Conservation (phyloP, 495 filamentous ascomycete genomes). For the Hypomontagnella monticulosa region DNA sequence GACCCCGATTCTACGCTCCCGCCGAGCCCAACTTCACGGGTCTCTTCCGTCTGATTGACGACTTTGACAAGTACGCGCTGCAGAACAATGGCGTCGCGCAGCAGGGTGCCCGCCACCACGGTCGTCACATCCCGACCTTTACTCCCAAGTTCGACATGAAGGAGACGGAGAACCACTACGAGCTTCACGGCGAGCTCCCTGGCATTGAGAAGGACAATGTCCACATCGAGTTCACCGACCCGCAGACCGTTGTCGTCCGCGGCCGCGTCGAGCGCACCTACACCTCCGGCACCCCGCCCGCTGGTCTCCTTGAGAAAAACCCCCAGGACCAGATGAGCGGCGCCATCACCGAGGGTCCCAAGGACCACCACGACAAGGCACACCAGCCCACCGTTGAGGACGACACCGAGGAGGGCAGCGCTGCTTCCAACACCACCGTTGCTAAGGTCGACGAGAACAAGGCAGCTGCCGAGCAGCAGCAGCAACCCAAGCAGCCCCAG, state of each 20-base stretch:
- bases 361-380: slow-evolving; percentile 49
- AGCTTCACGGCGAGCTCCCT: slow-evolving; percentile 89
- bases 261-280: slow-evolving; percentile 72
- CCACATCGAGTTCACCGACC: slow-evolving; percentile 85
- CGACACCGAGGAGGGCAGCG: slow-evolving; percentile 42
- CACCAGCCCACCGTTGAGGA: slow-evolving; percentile 75
- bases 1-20: slow-evolving; percentile 59
- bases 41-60: slow-evolving; percentile 80
- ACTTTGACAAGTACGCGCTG: slow-evolving; percentile 68
- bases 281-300: slow-evolving; percentile 53
- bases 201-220: slow-evolving; percentile 82
- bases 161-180: slow-evolving; percentile 72
- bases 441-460: slow-evolving; percentile 46
- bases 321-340: slow-evolving; percentile 29
- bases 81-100: slow-evolving; percentile 31
- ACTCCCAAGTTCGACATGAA: slow-evolving; percentile 82
- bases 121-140: slow-evolving; percentile 58
- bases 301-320: slow-evolving; percentile 45
- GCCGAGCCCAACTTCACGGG: slow-evolving; percentile 65
- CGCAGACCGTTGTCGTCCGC: slow-evolving; percentile 75
- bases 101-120: slow-evolving; percentile 40
- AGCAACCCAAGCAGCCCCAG: slow-evolving; percentile 50
- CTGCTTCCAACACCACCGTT: slow-evolving; percentile 29
- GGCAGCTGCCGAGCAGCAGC: slow-evolving; percentile 38
- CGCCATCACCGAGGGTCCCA: slow-evolving; percentile 49